Evolutionary conservation across 164 flowering plant genomes (phyloP).

Genomic region (Nymphaea thermarum): DNA sequence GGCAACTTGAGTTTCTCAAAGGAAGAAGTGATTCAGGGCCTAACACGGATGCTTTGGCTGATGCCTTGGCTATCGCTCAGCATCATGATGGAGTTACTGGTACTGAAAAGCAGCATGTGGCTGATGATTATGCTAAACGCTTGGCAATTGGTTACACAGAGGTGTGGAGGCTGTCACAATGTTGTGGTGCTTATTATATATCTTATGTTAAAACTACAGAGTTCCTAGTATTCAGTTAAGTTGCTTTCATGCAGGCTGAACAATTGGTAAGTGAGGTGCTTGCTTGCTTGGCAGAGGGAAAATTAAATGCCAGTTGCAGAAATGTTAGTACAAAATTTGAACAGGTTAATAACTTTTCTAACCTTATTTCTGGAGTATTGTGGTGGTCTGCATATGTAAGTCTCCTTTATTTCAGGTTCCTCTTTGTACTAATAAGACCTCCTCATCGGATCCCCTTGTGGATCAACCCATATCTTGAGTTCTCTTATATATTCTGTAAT

Average conservation of each 20-base stretch:
- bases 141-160: slow-evolving; percentile 66
- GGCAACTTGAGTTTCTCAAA: slow-evolving; percentile 72
- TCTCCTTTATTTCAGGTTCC: neutral
- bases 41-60: slow-evolving; percentile 50
- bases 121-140: slow-evolving; percentile 79
- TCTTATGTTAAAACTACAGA: neutral
- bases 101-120: slow-evolving; percentile 81
- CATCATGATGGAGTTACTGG: slow-evolving; percentile 94
- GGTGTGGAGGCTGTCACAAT: slow-evolving; percentile 20
- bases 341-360: slow-evolving; percentile 35
- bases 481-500: neutral
- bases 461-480: neutral
- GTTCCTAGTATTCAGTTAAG: neutral
- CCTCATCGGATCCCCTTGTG: neutral
- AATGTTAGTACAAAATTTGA: slow-evolving; percentile 36
- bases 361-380: neutral
- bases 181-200: neutral
- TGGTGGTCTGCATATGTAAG: neutral
- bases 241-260: slow-evolving; percentile 41
- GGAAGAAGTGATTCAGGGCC: slow-evolving; percentile 52
- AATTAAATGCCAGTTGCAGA: slow-evolving; percentile 16
- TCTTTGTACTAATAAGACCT: neutral
- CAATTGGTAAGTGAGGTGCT: slow-evolving; percentile 60
- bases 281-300: slow-evolving; percentile 38
- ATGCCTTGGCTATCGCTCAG: slow-evolving; percentile 80